Conservation (phyloP, 768 basidiomycete species). For the Kwoniella botswanensis region DNA sequence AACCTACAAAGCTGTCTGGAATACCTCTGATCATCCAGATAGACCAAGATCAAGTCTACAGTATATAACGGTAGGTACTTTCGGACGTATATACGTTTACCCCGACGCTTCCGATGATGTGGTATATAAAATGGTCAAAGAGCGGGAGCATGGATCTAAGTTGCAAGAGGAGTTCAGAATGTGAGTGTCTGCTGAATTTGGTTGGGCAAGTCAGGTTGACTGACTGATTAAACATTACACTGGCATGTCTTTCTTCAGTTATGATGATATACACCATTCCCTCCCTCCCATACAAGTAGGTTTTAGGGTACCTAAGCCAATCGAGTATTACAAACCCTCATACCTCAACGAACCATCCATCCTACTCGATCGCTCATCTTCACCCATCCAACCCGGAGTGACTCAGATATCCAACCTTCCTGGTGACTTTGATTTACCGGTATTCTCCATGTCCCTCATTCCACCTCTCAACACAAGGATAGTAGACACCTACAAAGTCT, state of each 20-base stretch:
- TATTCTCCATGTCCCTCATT: neutral
- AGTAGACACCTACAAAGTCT: neutral
- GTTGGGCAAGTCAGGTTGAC: too few species aligned
- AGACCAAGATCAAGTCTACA: neutral
- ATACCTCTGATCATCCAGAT: too few species aligned
- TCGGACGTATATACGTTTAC: conserved; percentile 3
- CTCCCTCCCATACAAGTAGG: too few species aligned
- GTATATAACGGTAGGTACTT: conserved; percentile 9
- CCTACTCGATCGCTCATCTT: neutral
- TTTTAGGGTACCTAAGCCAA: neutral
- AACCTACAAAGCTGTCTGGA: too few species aligned
- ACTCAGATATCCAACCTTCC: neutral
- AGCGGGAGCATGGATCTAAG: neutral
- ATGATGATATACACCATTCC: neutral
- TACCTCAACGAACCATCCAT: neutral
- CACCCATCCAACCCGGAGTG: neutral
- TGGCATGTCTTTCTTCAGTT: neutral
- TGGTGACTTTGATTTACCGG: neutral
- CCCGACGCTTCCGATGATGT: neutral
- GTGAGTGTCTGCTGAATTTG: neutral
- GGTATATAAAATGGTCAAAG: conserved; percentile 13
- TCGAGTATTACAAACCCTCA: neutral
- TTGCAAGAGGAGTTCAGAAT: neutral
- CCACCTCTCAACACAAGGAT: neutral
- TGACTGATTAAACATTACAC: too few species aligned